Conservation (phyloP, 176 grass and related monocot genomes). For the Olyra latifolia region DNA sequence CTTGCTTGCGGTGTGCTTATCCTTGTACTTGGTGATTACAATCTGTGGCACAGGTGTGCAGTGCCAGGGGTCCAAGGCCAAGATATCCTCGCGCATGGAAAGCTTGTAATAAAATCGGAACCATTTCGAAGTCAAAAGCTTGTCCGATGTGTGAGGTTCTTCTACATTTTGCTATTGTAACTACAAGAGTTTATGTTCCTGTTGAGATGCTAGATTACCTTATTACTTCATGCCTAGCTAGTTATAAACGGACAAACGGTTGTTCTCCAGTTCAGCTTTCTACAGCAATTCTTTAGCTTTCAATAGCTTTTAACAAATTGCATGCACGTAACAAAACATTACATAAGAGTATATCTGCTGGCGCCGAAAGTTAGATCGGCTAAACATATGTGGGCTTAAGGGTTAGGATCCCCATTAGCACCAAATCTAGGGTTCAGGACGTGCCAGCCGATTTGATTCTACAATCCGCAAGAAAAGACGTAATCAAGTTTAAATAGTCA, state of each 20-base stretch:
- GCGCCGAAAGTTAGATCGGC: no score
- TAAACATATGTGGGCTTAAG: no score
- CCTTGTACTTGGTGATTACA: not conserved
- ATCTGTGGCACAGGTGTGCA: slow-evolving; percentile 58
- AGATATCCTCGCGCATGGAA: slow-evolving; percentile 89
- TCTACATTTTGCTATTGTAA: slow-evolving; percentile 25
- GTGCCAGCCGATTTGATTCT: no score
- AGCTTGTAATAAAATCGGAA: slow-evolving; percentile 68
- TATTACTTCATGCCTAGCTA: no score
- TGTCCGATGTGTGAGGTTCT: slow-evolving; percentile 85
- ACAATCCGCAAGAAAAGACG: no score
- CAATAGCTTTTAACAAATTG: not conserved
- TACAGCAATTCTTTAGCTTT: not conserved
- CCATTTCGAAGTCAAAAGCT: slow-evolving; percentile 96
- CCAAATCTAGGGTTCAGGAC: no score
- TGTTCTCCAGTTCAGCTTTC: not conserved
- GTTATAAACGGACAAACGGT: not conserved
- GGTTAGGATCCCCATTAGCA: no score
- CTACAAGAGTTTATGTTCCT: no score
- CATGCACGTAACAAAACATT: not conserved
- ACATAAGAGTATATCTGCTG: no score
- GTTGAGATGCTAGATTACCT: not conserved
- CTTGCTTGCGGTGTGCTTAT: not conserved
- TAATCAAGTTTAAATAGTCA: no score
- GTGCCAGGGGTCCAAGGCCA: slow-evolving; percentile 78